phyloP scores from a whole-genome alignment of 139 green algal species.

The Deuterostichococcus epilithicus region DNA sequence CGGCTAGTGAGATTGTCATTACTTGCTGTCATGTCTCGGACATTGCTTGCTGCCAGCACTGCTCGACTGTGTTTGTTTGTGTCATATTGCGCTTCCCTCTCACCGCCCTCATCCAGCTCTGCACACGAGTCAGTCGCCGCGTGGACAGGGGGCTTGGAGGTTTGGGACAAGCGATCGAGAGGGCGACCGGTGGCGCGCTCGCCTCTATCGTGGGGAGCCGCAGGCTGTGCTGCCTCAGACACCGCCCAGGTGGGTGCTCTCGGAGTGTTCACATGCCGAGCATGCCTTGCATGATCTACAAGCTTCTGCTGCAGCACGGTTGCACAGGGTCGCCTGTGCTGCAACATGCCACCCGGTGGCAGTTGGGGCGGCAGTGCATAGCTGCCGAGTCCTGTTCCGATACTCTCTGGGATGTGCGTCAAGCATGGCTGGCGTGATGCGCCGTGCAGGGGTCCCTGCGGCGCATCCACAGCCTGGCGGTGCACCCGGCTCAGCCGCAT shows the following conservation, averaged over 20 bases:
- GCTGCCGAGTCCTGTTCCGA: background rate
- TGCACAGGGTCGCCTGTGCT: too few relatives aligned
- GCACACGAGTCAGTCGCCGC: too few relatives aligned
- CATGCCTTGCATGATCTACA: too few relatives aligned
- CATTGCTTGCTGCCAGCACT: too few relatives aligned
- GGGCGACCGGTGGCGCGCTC: constrained; percentile 21
- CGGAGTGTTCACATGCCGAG: background rate
- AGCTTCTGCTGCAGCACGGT: too few relatives aligned
- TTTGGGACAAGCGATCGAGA: constrained; percentile 44
- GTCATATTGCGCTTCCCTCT: too few relatives aligned
- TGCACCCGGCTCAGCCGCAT: constrained; percentile 55
- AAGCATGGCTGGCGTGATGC: background rate
- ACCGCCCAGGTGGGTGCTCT: background rate
- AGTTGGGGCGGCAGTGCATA: background rate
- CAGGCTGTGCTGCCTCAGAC: constrained; percentile 19
- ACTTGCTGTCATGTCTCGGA: too few relatives aligned
- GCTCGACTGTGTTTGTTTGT: too few relatives aligned
- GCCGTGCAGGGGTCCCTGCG: constrained; percentile 1
- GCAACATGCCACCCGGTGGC: background rate
- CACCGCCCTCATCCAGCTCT: too few relatives aligned
- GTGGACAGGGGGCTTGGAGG: constrained; percentile 29
- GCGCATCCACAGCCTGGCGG: constrained; percentile 34
- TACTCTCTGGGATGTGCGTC: background rate
- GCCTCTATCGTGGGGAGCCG: constrained; percentile 31
- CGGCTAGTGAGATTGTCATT: too few relatives aligned